Evolutionary conservation across 169 alveolate genomes (phyloP).

Genomic region (Plasmodium vinckei): DNA sequence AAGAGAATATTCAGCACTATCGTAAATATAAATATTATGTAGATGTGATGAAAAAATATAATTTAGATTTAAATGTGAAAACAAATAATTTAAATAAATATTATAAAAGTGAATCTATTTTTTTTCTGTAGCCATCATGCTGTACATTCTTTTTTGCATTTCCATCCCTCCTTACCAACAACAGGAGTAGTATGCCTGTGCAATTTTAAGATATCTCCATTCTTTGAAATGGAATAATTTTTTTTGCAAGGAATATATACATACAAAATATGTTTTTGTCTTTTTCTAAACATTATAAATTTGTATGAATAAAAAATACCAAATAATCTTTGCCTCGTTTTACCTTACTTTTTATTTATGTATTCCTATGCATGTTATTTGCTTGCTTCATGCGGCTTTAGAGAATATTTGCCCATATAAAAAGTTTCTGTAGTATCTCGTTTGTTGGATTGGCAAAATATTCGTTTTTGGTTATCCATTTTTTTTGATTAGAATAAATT

Average conservation of each 20-base stretch:
- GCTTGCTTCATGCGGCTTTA: background rate
- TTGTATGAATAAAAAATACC: too few species aligned
- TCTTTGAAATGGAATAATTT: background rate
- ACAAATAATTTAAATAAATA: constrained; percentile 63
- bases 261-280: too few species aligned
- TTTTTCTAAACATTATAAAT: too few species aligned
- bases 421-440: constrained; percentile 49
- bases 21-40: constrained; percentile 37
- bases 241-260: too few species aligned
- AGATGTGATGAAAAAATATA: constrained; percentile 46
- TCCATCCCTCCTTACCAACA: background rate
- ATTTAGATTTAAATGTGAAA: constrained; percentile 63
- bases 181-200: too few species aligned
- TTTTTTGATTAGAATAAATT: constrained; percentile 50
- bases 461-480: constrained; percentile 65
- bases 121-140: constrained; percentile 2
- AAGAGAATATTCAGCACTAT: constrained; percentile 27
- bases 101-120: constrained; percentile 71
- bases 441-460: constrained; percentile 25
- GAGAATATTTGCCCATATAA: constrained; percentile 35
- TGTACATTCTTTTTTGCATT: background rate
- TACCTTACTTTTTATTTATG: too few species aligned
- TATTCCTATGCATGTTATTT: too few species aligned
- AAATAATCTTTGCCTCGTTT: too few species aligned
- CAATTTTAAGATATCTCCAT: background rate